A percentile compares a stretch with the other conserved stretches of the same genome.
phyloP scores from a whole-genome alignment of 306 rosid species.

The Argentina anserina region DNA sequence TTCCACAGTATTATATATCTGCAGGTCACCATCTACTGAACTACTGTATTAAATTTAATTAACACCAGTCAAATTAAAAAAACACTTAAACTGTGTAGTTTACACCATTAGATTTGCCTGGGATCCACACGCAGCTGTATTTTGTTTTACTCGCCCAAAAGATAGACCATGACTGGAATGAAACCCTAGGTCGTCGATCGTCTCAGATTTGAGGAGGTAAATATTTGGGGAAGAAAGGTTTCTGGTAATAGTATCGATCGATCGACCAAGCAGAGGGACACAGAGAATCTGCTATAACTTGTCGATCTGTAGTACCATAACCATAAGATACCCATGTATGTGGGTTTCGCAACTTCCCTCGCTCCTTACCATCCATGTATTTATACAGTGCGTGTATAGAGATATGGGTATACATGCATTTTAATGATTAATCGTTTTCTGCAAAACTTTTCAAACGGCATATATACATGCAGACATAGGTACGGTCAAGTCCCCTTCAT shows the following conservation, averaged over 20 bases:
- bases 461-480: not conserved
- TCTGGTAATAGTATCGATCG: not conserved
- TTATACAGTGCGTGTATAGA: not conserved
- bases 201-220: not conserved
- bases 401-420: not conserved
- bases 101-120: not conserved
- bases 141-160: not conserved
- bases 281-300: not conserved
- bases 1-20: not conserved
- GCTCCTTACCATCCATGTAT: not conserved
- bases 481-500: not conserved
- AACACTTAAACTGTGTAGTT: not conserved
- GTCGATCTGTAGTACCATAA: not conserved
- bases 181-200: not conserved
- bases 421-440: not conserved
- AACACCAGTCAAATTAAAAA: not conserved
- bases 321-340: not conserved
- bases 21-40: not conserved
- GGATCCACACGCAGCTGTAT: conserved; percentile 13
- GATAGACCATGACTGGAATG: not conserved
- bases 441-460: not conserved
- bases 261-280: not conserved
- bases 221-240: not conserved
- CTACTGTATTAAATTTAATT: not conserved
- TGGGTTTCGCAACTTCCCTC: not conserved